A percentile compares a stretch with the other conserved stretches of the same genome.
Conservation (phyloP, 345 rosid species). For the Arabis hirsuta region DNA sequence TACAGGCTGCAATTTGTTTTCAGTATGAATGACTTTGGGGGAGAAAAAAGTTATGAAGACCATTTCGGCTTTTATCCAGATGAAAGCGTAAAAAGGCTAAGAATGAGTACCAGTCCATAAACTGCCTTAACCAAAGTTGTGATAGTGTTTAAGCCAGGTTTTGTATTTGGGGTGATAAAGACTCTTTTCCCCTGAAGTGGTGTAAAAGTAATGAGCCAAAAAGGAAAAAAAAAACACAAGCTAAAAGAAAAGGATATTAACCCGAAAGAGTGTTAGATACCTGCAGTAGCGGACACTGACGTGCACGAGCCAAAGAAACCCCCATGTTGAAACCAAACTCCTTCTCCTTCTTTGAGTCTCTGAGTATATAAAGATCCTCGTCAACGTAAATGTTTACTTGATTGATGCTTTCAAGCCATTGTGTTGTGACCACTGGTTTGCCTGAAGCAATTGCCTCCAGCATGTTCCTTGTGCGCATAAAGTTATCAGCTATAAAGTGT, state of each 20-base stretch:
- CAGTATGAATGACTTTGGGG: slow-evolving; percentile 35
- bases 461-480: slow-evolving; percentile 88
- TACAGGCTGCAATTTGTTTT: slow-evolving; percentile 55
- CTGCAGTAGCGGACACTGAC: slow-evolving; percentile 62
- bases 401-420: slow-evolving; percentile 80
- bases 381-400: slow-evolving; percentile 70
- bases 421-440: slow-evolving; percentile 77
- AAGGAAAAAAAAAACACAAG: slow-evolving; percentile 17
- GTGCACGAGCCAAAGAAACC: slow-evolving; percentile 68
- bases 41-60: background rate
- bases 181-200: slow-evolving; percentile 68
- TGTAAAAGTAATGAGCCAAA: slow-evolving; percentile 25
- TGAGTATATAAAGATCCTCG: slow-evolving; percentile 64
- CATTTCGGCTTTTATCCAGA: background rate
- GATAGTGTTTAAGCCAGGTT: slow-evolving; percentile 71
- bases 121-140: slow-evolving; percentile 67
- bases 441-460: slow-evolving; percentile 86
- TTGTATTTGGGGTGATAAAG: slow-evolving; percentile 67
- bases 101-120: slow-evolving; percentile 63
- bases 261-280: slow-evolving; percentile 40
- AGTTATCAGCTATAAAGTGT: slow-evolving; percentile 74
- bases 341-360: slow-evolving; percentile 76
- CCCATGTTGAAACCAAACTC: slow-evolving; percentile 83
- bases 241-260: slow-evolving; percentile 1
- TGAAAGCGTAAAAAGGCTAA: background rate